Conservation (phyloP, 768 basidiomycete species). For the Hypholoma fasciculare region DNA sequence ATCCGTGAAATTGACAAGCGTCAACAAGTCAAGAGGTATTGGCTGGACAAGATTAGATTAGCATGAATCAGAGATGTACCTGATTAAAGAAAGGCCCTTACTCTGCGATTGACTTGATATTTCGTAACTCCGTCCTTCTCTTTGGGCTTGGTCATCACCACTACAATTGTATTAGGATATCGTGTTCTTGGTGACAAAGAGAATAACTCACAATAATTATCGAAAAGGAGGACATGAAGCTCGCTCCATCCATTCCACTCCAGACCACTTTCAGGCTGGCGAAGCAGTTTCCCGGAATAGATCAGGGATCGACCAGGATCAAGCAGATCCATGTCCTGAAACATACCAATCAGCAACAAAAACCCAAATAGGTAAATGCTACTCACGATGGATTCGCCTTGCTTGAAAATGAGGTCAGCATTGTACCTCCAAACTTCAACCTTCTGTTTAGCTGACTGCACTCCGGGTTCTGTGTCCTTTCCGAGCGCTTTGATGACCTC, state of each 20-base stretch:
- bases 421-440: conserved; percentile 90
- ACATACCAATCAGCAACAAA: not conserved
- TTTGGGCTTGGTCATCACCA: conserved; percentile 87
- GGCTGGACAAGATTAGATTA: conserved; percentile 52
- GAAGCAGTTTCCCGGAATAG: conserved; percentile 77
- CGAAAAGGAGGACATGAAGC: conserved; percentile 87
- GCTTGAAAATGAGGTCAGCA: conserved; percentile 76
- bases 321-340: conserved; percentile 84
- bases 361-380: not conserved
- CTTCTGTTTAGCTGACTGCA: conserved; percentile 81
- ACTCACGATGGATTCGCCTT: conserved; percentile 66
- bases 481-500: conserved; percentile 86
- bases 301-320: conserved; percentile 83
- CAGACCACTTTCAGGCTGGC: conserved; percentile 87
- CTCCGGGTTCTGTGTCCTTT: conserved; percentile 86
- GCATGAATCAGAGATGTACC: not conserved
- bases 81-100: conserved; percentile 32
- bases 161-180: conserved; percentile 38
- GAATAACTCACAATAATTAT: conserved; percentile 79
- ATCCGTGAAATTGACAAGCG: conserved; percentile 82
- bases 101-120: conserved; percentile 80
- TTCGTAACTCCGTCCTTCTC: conserved; percentile 74
- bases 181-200: not conserved
- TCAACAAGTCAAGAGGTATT: conserved; percentile 88
- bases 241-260: conserved; percentile 92